Conservation (phyloP, 352 stramenopile genomes). For the Phytophthora meadii region DNA sequence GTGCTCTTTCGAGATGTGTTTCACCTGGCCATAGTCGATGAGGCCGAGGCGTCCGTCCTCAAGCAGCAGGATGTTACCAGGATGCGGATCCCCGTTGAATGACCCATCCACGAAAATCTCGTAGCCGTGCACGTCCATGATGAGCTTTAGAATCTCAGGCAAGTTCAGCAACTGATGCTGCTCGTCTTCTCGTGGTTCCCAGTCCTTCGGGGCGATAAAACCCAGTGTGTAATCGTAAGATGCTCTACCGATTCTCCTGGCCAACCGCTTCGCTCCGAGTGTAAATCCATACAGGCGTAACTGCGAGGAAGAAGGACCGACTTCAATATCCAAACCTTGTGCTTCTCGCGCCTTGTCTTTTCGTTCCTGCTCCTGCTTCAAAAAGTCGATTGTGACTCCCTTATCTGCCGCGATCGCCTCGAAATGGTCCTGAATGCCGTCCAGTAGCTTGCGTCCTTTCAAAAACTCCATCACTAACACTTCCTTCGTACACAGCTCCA, state of each 20-base stretch:
- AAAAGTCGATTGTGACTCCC: constrained; percentile 86
- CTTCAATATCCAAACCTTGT: constrained; percentile 77
- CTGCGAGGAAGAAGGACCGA: constrained; percentile 63
- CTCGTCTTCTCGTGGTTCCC: constrained; percentile 39
- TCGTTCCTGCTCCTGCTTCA: constrained; percentile 79
- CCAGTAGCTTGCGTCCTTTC: constrained; percentile 84
- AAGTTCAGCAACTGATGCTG: constrained; percentile 79
- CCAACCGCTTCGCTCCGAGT: constrained; percentile 50
- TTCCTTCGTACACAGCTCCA: constrained; percentile 93
- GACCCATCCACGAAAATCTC: constrained; percentile 93
- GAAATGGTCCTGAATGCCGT: constrained; percentile 92
- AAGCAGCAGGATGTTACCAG: constrained; percentile 92
- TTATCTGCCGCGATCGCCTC: constrained; percentile 86
- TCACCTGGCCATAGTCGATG: constrained; percentile 94
- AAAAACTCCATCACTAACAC: constrained; percentile 97
- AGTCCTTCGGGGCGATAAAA: constrained; percentile 67
- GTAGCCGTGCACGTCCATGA: constrained; percentile 92
- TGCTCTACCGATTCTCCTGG: constrained; percentile 42
- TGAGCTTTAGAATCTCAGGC: constrained; percentile 80
- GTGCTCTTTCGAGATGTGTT: constrained; percentile 78
- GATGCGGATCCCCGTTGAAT: constrained; percentile 93
- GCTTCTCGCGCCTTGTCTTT: constrained; percentile 72
- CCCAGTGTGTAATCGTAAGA: constrained; percentile 91
- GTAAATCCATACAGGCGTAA: constrained; percentile 61
- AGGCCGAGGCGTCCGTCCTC: constrained; percentile 89